These are phyloP conservation scores for Cadophora malorum DNA, from an alignment of 2,329 filamentous ascomycete genomes.

Conservation along the genomic window DNA sequence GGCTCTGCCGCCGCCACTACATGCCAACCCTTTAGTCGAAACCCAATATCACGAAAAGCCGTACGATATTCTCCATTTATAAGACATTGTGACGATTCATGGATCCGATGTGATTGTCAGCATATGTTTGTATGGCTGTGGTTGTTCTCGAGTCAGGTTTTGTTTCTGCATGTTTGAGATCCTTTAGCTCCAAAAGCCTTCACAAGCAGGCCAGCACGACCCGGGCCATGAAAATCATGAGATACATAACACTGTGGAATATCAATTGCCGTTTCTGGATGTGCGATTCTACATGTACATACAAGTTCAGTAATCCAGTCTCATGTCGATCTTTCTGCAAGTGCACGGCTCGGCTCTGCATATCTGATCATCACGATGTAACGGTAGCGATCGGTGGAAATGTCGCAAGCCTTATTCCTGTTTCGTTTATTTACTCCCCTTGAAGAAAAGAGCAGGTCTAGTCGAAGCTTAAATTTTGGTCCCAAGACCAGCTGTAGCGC, in stretches of 20 bases:
- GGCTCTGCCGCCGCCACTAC: neutral
- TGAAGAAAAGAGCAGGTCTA: neutral
- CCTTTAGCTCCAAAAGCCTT: neutral
- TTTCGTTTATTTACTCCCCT: neutral
- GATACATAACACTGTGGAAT: neutral
- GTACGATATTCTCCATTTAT: neutral
- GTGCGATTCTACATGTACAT: neutral
- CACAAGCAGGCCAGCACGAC: neutral
- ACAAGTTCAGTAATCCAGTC: neutral
- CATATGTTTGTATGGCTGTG: neutral
- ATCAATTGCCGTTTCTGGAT: neutral
- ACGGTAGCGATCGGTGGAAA: too few relatives aligned
- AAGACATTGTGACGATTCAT: neutral
- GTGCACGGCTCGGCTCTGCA: neutral
- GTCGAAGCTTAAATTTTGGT: neutral
- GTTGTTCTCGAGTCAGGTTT: neutral
- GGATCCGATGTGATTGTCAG: neutral
- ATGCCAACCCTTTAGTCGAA: neutral
- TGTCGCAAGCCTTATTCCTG: neutral
- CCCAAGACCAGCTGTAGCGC: neutral
- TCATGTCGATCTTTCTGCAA: neutral
- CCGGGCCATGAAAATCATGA: neutral
- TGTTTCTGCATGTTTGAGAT: neutral
- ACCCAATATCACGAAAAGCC: neutral
- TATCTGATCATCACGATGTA: too few relatives aligned